Evolutionary conservation across 371 early-diverging fungal species (phyloP).

Genomic region (Lichtheimia hyalospora): DNA sequence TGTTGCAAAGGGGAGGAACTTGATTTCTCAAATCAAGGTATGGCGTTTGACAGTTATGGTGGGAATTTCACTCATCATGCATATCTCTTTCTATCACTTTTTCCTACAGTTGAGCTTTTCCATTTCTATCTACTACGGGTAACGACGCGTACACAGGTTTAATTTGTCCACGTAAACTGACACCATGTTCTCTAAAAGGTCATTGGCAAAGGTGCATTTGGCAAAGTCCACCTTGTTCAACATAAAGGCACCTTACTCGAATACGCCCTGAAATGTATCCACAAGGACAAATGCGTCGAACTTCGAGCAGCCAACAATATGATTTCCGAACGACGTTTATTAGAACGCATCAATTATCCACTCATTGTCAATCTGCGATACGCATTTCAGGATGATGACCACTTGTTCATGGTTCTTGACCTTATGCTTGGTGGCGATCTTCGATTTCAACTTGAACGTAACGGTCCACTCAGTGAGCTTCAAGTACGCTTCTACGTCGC

Average conservation of each 20-base stretch:
- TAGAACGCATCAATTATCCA: conserved; percentile 51
- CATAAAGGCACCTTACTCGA: conserved; percentile 62
- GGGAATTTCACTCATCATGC: neutral
- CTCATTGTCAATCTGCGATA: conserved; percentile 69
- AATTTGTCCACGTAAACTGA: neutral
- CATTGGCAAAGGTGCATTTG: conserved; percentile 77
- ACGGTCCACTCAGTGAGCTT: conserved; percentile 64
- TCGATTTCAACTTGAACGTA: conserved; percentile 72
- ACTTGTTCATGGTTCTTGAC: conserved; percentile 79
- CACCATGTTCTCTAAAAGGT: conserved; percentile 12
- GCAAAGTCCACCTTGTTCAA: conserved; percentile 85
- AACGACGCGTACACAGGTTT: neutral
- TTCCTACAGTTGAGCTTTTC: conserved; percentile 7
- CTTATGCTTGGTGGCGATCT: conserved; percentile 89
- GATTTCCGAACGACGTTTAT: conserved; percentile 51
- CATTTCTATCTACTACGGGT: conserved; percentile 51
- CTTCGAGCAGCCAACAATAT: conserved; percentile 56
- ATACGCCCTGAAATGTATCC: conserved; percentile 63
- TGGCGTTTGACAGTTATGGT: neutral
- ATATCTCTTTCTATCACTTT: neutral
- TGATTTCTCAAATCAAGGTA: conserved; percentile 33
- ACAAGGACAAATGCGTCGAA: conserved; percentile 54
- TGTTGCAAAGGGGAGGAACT: conserved; percentile 41
- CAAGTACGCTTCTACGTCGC: conserved; percentile 77
- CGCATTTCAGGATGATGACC: conserved; percentile 80